Base-by-base conservation (phyloP, 2,329 filamentous ascomycete species). In the Colletotrichum plurivorum region DNA sequence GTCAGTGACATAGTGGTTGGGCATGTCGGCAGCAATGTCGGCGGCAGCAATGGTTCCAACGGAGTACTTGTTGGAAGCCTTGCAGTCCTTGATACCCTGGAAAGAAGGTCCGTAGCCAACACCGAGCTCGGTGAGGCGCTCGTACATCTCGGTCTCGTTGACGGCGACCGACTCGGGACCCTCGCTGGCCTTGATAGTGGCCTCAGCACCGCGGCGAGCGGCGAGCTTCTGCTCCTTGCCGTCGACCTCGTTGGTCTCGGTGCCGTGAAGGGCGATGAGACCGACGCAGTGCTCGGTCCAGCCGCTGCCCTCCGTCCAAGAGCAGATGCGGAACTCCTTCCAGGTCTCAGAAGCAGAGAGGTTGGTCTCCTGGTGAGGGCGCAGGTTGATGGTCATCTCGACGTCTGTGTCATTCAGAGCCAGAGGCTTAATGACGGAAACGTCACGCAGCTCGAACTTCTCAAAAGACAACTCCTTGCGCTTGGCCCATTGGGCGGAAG, bases 211-310 rank as follows among this genome's bases (percentile, higher is more conserved):
- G 5, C 76, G 74, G 12, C 75, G 70, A 46, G 51, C 63, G 13
- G 67, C 63, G 13, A 70, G 73, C 55, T 76, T 77, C 64, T 75
- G 76, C n/a, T 72, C 54, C 48, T 69, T 57, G 36, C 79, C 78
- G 56, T 84, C 81, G 1, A 86, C 80, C 6, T 81, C 80, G 68
- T 85, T 83, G 1, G 74, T 69, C 13, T 82, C 78, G 8, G 73
- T 72, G 9, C 75, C 71, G 53, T 77, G 76, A 4, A 85, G 80
- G 6, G 81, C 77, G 10, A 89, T 79, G 3, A 87, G 78, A n/a
- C 87, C 87, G 57, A 83, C 81, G 74, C 88, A 90, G 73, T 91
- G 85, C 73, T 90, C 86, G 0, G 84, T 84, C 88, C 88, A 90
- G 12, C 85, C 84, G 48, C 85, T 81, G 13, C 77, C 81, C 15